Conservation (phyloP, 257 asterid species). For the Solanum raphanifolium region DNA sequence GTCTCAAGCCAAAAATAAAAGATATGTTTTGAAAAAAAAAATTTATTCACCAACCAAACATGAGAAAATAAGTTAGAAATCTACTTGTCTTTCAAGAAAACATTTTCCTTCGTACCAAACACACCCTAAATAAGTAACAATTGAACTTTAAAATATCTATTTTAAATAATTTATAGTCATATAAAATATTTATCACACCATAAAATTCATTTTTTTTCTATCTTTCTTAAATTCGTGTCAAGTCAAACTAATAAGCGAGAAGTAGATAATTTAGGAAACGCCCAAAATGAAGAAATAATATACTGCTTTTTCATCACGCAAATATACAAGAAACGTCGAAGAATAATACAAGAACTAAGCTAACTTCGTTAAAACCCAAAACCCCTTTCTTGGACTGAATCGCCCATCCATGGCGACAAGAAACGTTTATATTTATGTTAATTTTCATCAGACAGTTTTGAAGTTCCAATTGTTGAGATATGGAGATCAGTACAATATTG, state of each 20-base stretch:
- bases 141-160: neutral
- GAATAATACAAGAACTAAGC: neutral
- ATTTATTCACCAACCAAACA: too few species aligned
- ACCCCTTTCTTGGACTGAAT: neutral
- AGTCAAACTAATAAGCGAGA: too few species aligned
- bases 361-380: neutral
- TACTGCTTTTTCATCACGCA: neutral
- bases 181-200: too few species aligned
- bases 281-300: too few species aligned
- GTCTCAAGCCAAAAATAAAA: too few species aligned
- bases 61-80: too few species aligned
- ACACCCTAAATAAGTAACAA: too few species aligned
- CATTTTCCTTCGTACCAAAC: too few species aligned
- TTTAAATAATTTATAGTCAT: too few species aligned
- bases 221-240: accelerated
- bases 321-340: neutral
- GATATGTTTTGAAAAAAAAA: too few species aligned
- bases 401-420: neutral
- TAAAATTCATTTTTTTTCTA: accelerated
- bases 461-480: neutral
- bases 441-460: neutral
- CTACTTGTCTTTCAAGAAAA: too few species aligned
- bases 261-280: too few species aligned
- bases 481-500: neutral
- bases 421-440: neutral